These are phyloP conservation scores for Neofusicoccum sp. DNA, from an alignment of 2,329 filamentous ascomycete genomes.

Conservation along the genomic window DNA sequence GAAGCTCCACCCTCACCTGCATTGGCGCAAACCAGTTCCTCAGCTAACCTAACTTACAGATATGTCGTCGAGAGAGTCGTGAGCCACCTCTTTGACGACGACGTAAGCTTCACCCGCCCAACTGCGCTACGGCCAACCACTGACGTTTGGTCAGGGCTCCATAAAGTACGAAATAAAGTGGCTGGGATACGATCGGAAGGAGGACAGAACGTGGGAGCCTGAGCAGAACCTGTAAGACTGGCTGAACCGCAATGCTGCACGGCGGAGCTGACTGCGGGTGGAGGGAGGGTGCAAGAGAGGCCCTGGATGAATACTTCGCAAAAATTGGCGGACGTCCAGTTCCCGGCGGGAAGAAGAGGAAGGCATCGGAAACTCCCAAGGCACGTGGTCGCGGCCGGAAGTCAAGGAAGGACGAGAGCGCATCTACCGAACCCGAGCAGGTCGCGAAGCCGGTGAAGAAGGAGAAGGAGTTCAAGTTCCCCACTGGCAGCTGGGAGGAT, in stretches of 20 bases:
- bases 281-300: slow-evolving; percentile 47
- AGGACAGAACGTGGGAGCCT: slow-evolving; percentile 78
- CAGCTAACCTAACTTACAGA: slow-evolving; percentile 47
- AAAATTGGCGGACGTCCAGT: slow-evolving; percentile 65
- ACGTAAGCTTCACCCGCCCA: slow-evolving; percentile 20
- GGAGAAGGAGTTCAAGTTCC: slow-evolving; percentile 64
- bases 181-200: slow-evolving; percentile 72
- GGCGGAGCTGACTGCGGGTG: slow-evolving; percentile 15
- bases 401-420: slow-evolving; percentile 27
- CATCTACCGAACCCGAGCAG: slow-evolving; percentile 31
- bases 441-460: slow-evolving; percentile 27
- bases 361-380: slow-evolving; percentile 6
- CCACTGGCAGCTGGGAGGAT: slow-evolving; percentile 76
- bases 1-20: slow-evolving; percentile 22
- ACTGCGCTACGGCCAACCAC: slow-evolving; percentile 19
- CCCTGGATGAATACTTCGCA: slow-evolving; percentile 66
- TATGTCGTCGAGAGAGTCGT: slow-evolving; percentile 76
- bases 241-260: neutral
- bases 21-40: too few species aligned
- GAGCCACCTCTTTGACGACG: slow-evolving; percentile 62
- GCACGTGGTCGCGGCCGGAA: slow-evolving; percentile 28
- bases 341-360: slow-evolving; percentile 55
- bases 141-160: slow-evolving; percentile 43
- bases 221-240: slow-evolving; percentile 67
- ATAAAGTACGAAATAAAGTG: slow-evolving; percentile 75